phyloP scores from a whole-genome alignment of 441 rosid genomes.

The Theobroma grandiflorum region DNA sequence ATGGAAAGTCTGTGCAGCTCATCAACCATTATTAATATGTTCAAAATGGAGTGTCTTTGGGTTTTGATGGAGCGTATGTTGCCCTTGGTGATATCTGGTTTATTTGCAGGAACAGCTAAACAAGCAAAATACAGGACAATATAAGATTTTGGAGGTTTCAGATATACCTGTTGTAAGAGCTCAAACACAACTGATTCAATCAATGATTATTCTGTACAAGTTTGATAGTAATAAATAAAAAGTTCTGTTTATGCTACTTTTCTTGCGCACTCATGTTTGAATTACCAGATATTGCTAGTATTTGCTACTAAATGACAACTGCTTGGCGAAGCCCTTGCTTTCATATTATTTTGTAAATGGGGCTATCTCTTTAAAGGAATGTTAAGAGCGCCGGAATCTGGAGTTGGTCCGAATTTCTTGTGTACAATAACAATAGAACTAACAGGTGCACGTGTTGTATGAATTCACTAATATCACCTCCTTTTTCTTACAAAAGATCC shows the following conservation, averaged over 20 bases:
- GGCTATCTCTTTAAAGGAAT: no score
- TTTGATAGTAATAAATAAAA: neutral
- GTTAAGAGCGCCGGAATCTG: neutral
- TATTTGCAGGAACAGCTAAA: neutral
- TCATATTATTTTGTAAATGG: no score
- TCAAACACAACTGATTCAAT: neutral
- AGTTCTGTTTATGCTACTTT: neutral
- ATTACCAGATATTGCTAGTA: no score
- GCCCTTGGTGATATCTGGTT: neutral
- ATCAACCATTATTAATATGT: slow-evolving; percentile 12
- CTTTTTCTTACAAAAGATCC: neutral
- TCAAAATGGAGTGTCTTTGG: neutral
- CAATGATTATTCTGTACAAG: neutral
- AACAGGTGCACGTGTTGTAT: neutral
- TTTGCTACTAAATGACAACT: neutral
- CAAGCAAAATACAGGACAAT: neutral
- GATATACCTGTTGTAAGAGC: neutral
- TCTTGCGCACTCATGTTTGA: no score
- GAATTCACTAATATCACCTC: neutral
- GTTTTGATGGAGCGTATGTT: neutral
- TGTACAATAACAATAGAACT: neutral
- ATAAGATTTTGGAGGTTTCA: neutral
- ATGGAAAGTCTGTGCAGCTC: slow-evolving; percentile 13
- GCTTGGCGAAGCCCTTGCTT: neutral
- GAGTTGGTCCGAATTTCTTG: neutral